Evolutionary conservation across 129 eudicot species (phyloP).

Genomic region (Saussurea involucrata): DNA sequence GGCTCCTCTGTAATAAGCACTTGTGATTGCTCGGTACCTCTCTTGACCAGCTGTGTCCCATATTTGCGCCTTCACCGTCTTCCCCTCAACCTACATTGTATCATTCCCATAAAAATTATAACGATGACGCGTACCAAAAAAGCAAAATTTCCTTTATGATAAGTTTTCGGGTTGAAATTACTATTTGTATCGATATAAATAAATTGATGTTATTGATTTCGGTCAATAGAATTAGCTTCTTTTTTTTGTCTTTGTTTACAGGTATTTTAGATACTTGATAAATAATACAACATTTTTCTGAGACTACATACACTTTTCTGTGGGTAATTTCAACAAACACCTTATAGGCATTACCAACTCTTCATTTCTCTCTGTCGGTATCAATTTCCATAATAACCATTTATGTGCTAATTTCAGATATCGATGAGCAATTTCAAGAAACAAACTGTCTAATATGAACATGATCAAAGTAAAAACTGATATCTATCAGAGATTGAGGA

Average conservation of each 20-base stretch:
- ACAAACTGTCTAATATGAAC: not conserved
- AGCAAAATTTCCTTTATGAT: not conserved
- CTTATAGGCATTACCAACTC: constrained; percentile 3
- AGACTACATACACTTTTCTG: not conserved
- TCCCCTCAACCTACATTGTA: constrained; percentile 80
- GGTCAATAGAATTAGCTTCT: not conserved
- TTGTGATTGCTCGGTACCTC: constrained; percentile 95
- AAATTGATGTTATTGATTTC: no score
- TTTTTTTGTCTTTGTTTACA: not conserved
- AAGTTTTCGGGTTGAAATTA: not conserved
- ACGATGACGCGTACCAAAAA: no score
- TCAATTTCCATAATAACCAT: not conserved
- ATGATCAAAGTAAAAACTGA: not conserved
- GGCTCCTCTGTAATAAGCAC: constrained; percentile 95
- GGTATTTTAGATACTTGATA: not conserved
- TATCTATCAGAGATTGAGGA: not conserved
- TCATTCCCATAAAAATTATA: not conserved
- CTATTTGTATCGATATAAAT: not conserved
- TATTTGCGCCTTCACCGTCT: constrained; percentile 91
- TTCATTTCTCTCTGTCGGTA: not conserved
- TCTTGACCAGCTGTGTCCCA: constrained; percentile 99
- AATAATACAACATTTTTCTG: not conserved
- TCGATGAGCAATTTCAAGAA: not conserved
- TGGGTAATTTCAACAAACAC: constrained; percentile 1
- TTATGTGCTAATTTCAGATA: not conserved